Percentiles rank a stretch among this genome's conserved stretches.
Evolutionary conservation across 2,329 filamentous ascomycete species (phyloP).

Genomic region (Ilyonectria sp.): DNA sequence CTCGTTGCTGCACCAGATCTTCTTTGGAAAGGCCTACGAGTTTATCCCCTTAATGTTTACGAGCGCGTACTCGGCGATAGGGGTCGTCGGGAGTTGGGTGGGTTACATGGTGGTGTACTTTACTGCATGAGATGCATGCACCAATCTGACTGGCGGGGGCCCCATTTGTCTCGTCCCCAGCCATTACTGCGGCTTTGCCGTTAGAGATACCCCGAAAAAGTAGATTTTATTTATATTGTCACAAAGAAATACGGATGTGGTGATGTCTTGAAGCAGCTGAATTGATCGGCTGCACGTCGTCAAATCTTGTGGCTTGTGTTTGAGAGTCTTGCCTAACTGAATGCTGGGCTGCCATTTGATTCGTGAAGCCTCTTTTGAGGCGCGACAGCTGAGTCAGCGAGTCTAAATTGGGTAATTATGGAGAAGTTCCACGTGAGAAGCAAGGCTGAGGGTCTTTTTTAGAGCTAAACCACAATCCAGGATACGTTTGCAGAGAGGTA

Average conservation of each 20-base stretch:
- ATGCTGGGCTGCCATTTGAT: conserved; percentile 16
- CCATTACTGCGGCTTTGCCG: conserved; percentile 6
- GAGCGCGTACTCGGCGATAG: conserved; percentile 92
- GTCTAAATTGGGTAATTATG: conserved; percentile 39
- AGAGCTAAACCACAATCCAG: conserved; percentile 36
- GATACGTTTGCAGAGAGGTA: conserved; percentile 13
- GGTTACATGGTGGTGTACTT: conserved; percentile 96
- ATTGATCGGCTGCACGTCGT: background rate
- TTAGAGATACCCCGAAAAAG: conserved; percentile 26
- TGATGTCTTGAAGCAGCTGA: background rate
- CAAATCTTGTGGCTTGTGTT: background rate
- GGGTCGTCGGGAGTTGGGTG: conserved; percentile 96
- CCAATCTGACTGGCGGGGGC: conserved; percentile 11
- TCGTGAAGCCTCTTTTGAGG: conserved; percentile 11
- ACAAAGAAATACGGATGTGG: background rate
- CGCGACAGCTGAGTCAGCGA: conserved; percentile 45
- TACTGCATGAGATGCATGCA: conserved; percentile 57
- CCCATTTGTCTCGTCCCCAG: conserved; percentile 1
- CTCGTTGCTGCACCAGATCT: conserved; percentile 84
- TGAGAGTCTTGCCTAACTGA: conserved; percentile 23
- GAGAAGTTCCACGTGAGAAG: conserved; percentile 49
- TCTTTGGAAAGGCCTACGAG: conserved; percentile 87
- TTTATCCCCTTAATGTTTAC: conserved; percentile 98
- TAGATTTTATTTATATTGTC: conserved; percentile 9
- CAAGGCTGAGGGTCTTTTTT: conserved; percentile 48